A percentile compares a stretch with the other conserved stretches of the same genome.
Conservation (phyloP, 2,329 filamentous ascomycete genomes). For the Aspergillus japonicus region DNA sequence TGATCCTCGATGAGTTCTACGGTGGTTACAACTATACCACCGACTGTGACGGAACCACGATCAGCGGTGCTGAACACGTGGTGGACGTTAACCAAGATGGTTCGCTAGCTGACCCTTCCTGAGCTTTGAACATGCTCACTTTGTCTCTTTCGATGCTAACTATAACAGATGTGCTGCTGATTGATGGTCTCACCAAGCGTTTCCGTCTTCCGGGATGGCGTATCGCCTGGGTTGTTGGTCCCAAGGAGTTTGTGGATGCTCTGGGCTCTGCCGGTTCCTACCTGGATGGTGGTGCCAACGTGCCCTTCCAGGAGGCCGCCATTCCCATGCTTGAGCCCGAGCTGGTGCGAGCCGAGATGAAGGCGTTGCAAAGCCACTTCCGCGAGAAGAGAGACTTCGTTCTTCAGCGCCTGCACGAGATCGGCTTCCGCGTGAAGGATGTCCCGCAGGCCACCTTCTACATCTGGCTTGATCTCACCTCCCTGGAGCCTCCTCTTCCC, state of each 20-base stretch:
- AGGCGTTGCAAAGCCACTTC: conserved; percentile 85
- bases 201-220: conserved; percentile 96
- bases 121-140: neutral
- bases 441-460: conserved; percentile 94
- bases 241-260: conserved; percentile 93
- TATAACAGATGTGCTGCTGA: conserved; percentile 74
- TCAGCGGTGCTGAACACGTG: conserved; percentile 86
- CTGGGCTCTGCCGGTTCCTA: conserved; percentile 92
- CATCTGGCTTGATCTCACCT: conserved; percentile 68
- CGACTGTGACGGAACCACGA: conserved; percentile 84
- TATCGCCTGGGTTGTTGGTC: conserved; percentile 92
- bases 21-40: conserved; percentile 93
- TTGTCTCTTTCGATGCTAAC: conserved; percentile 9
- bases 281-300: conserved; percentile 90
- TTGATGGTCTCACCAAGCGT: conserved; percentile 93
- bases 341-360: conserved; percentile 81
- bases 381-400: conserved; percentile 91
- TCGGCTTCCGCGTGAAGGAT: conserved; percentile 83
- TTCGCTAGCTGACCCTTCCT: conserved; percentile 20
- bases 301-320: conserved; percentile 92
- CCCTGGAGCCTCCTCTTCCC: conserved; percentile 55
- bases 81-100: conserved; percentile 80
- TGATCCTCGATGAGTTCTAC: conserved; percentile 98
- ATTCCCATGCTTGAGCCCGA: conserved; percentile 87
- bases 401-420: conserved; percentile 71